Conservation (phyloP, 345 rosid species). For the Salix viminalis region DNA sequence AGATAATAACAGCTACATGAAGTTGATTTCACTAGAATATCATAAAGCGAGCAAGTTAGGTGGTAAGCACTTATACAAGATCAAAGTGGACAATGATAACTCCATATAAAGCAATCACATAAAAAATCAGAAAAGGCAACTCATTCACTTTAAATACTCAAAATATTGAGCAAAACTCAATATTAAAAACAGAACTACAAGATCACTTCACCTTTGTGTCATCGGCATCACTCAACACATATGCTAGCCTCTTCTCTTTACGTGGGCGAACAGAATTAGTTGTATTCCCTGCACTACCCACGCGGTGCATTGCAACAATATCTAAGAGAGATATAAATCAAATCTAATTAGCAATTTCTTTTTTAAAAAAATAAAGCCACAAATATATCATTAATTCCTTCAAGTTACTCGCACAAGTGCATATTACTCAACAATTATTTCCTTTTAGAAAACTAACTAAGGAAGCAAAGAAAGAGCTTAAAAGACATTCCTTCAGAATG, state of each 20-base stretch:
- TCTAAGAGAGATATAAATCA: conserved; percentile 23
- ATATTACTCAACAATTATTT: not conserved
- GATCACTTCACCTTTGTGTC: conserved; percentile 55
- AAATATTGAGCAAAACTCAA: not conserved
- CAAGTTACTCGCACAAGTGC: not conserved
- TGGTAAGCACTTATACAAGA: not conserved
- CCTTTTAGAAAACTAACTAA: not conserved
- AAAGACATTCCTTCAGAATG: not conserved
- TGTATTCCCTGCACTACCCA: conserved; percentile 95
- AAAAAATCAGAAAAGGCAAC: not conserved
- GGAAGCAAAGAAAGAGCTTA: not conserved
- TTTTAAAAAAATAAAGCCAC: not conserved
- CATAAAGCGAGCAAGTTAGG: not conserved
- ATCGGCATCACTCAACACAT: conserved; percentile 73
- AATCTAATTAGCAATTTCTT: no score
- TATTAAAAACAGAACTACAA: not conserved
- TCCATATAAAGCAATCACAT: not conserved
- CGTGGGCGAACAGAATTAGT: conserved; percentile 79
- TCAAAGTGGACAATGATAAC: not conserved
- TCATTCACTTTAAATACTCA: not conserved
- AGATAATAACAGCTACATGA: not conserved
- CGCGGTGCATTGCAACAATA: conserved; percentile 85
- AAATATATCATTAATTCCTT: not conserved
- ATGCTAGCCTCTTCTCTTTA: conserved; percentile 93
- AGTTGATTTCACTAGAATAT: not conserved